phyloP scores from a whole-genome alignment of 768 basidiomycete genomes.

The Glaciozyma antarctica region DNA sequence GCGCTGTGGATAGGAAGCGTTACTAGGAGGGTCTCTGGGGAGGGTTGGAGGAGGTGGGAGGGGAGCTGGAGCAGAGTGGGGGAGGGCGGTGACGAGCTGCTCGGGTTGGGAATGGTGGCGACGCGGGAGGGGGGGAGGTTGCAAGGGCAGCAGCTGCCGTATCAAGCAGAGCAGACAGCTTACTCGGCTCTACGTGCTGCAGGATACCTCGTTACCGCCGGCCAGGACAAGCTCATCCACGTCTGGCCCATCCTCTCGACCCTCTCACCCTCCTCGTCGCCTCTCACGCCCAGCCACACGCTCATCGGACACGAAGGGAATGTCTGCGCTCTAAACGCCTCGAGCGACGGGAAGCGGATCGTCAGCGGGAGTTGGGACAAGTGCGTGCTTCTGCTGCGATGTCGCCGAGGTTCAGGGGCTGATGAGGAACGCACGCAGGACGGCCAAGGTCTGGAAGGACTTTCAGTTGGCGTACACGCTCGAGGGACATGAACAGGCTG shows the following conservation, averaged over 20 bases:
- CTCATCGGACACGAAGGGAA: slow-evolving; percentile 84
- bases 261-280: slow-evolving; percentile 41
- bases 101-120: background rate
- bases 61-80: background rate
- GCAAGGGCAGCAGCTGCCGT: background rate
- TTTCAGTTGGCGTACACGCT: slow-evolving; percentile 75
- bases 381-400: slow-evolving; percentile 44
- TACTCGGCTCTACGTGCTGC: background rate
- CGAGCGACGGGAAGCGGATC: slow-evolving; percentile 55
- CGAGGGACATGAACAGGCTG: slow-evolving; percentile 77
- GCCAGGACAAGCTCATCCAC: slow-evolving; percentile 80
- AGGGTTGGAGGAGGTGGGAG: background rate
- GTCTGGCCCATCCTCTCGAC: slow-evolving; percentile 46
- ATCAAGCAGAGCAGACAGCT: background rate
- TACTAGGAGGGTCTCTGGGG: background rate
- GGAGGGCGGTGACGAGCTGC: background rate
- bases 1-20: background rate
- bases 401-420: background rate
- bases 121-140: no score
- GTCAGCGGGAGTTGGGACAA: slow-evolving; percentile 96
- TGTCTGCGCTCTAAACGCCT: slow-evolving; percentile 71
- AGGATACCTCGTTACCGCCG: slow-evolving; percentile 81
- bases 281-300: slow-evolving; percentile 66
- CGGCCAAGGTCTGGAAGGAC: slow-evolving; percentile 61
- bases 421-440: slow-evolving; percentile 46